A percentile compares a stretch with the other conserved stretches of the same genome.
These are phyloP conservation scores for Trichoderma cornu-damae DNA, from an alignment of 2,329 filamentous ascomycete species.

Conservation along the genomic window DNA sequence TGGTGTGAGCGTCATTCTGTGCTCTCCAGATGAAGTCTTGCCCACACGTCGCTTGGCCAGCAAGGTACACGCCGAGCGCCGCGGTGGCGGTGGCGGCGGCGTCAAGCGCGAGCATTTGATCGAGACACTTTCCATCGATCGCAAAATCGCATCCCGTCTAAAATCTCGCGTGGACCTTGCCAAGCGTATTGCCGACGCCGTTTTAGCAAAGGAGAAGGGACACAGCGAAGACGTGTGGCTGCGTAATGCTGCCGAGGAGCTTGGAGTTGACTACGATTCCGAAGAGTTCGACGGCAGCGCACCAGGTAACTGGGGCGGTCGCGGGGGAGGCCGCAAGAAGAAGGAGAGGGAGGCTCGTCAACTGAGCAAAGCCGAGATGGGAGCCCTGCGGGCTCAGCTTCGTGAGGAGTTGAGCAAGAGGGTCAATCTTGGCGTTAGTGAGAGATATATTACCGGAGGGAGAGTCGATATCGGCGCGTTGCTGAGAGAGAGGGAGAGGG, in stretches of 20 bases:
- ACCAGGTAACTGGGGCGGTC: slow-evolving; percentile 54
- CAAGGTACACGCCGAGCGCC: slow-evolving; percentile 70
- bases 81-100: slow-evolving; percentile 44
- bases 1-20: slow-evolving; percentile 82
- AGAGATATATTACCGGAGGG: slow-evolving; percentile 77
- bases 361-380: slow-evolving; percentile 69
- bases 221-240: slow-evolving; percentile 81
- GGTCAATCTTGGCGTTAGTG: slow-evolving; percentile 83
- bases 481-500: slow-evolving; percentile 54
- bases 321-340: slow-evolving; percentile 67
- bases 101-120: slow-evolving; percentile 61
- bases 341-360: slow-evolving; percentile 66
- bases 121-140: slow-evolving; percentile 76
- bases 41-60: slow-evolving; percentile 77
- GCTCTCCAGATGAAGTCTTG: slow-evolving; percentile 82
- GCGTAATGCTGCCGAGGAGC: slow-evolving; percentile 76
- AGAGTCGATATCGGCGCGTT: slow-evolving; percentile 77
- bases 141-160: slow-evolving; percentile 68
- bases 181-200: slow-evolving; percentile 81
- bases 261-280: slow-evolving; percentile 89
- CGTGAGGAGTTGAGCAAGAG: slow-evolving; percentile 63
- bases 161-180: slow-evolving; percentile 72
- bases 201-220: slow-evolving; percentile 80
- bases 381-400: slow-evolving; percentile 64
- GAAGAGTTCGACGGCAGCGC: slow-evolving; percentile 84